These are phyloP conservation scores for Ricinus communis DNA, from an alignment of 345 rosid species.

Conservation along the genomic window DNA sequence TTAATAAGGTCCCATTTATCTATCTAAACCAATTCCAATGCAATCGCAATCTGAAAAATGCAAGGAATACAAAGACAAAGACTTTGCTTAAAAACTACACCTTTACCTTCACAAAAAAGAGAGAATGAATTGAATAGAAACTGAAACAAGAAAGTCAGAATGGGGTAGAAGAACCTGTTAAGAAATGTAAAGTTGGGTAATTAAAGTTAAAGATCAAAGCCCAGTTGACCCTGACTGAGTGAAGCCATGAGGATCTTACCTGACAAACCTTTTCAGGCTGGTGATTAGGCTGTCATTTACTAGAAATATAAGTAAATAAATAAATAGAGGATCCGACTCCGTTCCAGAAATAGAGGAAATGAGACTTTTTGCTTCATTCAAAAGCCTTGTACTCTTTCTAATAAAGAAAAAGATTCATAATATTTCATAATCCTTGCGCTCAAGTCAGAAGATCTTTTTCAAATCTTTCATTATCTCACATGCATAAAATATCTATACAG, in stretches of 20 bases:
- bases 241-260: conserved; percentile 27
- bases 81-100: conserved; percentile 5
- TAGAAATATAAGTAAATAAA: too few relatives aligned
- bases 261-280: conserved; percentile 59
- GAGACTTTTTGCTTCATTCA: conserved; percentile 16
- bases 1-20: conserved; percentile 29
- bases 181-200: background rate
- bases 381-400: too few relatives aligned
- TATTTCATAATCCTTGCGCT: too few relatives aligned
- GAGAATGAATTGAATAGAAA: conserved; percentile 17
- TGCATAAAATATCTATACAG: too few relatives aligned
- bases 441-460: too few relatives aligned
- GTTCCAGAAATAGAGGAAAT: conserved; percentile 6
- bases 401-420: too few relatives aligned
- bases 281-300: conserved; percentile 48
- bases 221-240: conserved; percentile 32
- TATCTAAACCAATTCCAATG: conserved; percentile 22
- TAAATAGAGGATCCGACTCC: conserved; percentile 37
- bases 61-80: conserved; percentile 17
- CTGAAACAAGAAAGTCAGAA: conserved; percentile 3
- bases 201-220: conserved; percentile 24
- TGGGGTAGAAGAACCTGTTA: conserved; percentile 14
- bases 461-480: too few relatives aligned
- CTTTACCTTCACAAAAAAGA: conserved; percentile 37
- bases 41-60: background rate